These are phyloP conservation scores for Saccharomycopsis guyanensis DNA, from an alignment of 805 yeast species.

Conservation along the genomic window DNA sequence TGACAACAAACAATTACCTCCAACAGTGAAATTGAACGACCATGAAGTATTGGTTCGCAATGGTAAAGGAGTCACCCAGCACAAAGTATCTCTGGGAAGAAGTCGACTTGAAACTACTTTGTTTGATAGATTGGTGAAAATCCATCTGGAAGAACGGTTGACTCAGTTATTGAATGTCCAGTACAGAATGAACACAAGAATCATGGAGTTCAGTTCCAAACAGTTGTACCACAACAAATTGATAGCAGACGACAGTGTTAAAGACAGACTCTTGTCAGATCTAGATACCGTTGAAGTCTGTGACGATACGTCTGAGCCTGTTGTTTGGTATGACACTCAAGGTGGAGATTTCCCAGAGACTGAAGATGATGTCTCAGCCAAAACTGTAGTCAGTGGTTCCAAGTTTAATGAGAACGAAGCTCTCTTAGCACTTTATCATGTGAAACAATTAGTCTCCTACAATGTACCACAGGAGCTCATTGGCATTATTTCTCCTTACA, in stretches of 20 bases:
- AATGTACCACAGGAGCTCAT: slow-evolving; percentile 53
- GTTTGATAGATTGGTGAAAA: slow-evolving; percentile 66
- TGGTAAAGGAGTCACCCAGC: not conserved
- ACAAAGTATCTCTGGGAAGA: slow-evolving; percentile 27
- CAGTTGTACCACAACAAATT: slow-evolving; percentile 57
- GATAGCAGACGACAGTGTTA: slow-evolving; percentile 54
- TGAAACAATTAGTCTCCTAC: slow-evolving; percentile 38
- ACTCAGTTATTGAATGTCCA: slow-evolving; percentile 64
- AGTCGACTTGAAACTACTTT: slow-evolving; percentile 53
- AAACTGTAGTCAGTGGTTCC: slow-evolving; percentile 35
- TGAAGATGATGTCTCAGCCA: slow-evolving; percentile 26
- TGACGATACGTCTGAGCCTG: slow-evolving; percentile 49
- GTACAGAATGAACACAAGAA: slow-evolving; percentile 75
- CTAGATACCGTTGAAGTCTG: slow-evolving; percentile 38
- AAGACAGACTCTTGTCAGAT: slow-evolving; percentile 44
- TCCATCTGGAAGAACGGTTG: slow-evolving; percentile 35
- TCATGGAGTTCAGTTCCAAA: slow-evolving; percentile 72
- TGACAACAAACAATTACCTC: slow-evolving; percentile 87
- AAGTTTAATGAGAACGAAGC: slow-evolving; percentile 77
- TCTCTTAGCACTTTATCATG: slow-evolving; percentile 49
- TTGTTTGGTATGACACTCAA: slow-evolving; percentile 88
- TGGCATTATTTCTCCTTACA: slow-evolving; percentile 87
- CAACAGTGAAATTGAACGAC: slow-evolving; percentile 64
- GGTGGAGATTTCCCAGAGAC: slow-evolving; percentile 77
- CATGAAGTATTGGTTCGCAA: slow-evolving; percentile 24